A percentile compares a stretch with the other conserved stretches of the same genome.
These are phyloP conservation scores for Scytalidium lignicola DNA, from an alignment of 2,329 filamentous ascomycete species.

Conservation along the genomic window DNA sequence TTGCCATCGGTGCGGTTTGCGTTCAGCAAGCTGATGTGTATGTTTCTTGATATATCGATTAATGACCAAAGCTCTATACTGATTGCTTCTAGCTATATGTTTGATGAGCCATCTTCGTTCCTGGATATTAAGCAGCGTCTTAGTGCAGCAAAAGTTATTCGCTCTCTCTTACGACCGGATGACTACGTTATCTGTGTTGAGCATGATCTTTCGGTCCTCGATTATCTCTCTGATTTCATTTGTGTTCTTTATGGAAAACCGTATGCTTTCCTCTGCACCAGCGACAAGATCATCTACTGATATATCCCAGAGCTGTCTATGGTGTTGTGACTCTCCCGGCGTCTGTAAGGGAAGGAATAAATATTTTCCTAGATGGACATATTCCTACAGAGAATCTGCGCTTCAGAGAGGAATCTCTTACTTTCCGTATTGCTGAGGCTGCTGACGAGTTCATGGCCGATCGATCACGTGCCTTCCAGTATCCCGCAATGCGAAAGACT, in stretches of 20 bases:
- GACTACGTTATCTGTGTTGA: slow-evolving; percentile 99
- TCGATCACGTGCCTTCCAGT: slow-evolving; percentile 77
- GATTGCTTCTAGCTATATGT: slow-evolving; percentile 70
- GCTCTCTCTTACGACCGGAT: slow-evolving; percentile 78
- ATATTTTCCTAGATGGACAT: slow-evolving; percentile 97
- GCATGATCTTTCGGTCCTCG: slow-evolving; percentile 96
- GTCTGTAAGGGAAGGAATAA: slow-evolving; percentile 98
- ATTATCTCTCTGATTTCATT: slow-evolving; percentile 98
- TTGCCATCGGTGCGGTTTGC: slow-evolving; percentile 92
- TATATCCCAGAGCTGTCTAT: slow-evolving; percentile 62
- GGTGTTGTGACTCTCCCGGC: slow-evolving; percentile 95
- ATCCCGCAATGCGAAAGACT: slow-evolving; percentile 90
- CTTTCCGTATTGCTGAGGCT: slow-evolving; percentile 88
- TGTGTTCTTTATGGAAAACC: slow-evolving; percentile 95
- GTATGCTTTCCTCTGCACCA: neutral
- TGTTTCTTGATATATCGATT: slow-evolving; percentile 20
- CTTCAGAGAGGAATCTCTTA: slow-evolving; percentile 94
- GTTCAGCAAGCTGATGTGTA: slow-evolving; percentile 92
- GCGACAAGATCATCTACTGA: neutral
- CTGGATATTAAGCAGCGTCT: slow-evolving; percentile 99
- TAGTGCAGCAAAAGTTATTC: slow-evolving; percentile 85
- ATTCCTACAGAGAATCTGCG: slow-evolving; percentile 98
- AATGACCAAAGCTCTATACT: slow-evolving; percentile 1
- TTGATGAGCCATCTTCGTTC: slow-evolving; percentile 98
- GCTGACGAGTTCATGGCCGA: slow-evolving; percentile 84